Percentiles rank a stretch among this genome's conserved stretches.
Conservation (phyloP, 208 protist genomes). For the Leishmania amazonensis region DNA sequence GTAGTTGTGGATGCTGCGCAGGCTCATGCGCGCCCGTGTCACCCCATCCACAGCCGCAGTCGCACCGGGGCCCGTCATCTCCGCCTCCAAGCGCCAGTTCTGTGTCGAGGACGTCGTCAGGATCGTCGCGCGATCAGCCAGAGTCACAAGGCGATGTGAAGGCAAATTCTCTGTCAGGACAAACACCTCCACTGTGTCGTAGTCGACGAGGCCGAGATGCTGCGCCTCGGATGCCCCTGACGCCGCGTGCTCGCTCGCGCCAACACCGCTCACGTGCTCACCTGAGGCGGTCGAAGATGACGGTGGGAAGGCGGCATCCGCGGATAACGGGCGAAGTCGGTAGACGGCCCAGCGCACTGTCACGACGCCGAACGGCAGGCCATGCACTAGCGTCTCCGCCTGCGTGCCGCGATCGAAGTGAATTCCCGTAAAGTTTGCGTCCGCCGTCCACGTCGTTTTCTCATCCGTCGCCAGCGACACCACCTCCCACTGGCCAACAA, state of each 20-base stretch:
- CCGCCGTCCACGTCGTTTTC: conserved; percentile 53
- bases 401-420: conserved; percentile 51
- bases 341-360: conserved; percentile 88
- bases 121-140: conserved; percentile 63
- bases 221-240: conserved; percentile 1
- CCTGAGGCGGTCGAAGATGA: not conserved
- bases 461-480: conserved; percentile 69
- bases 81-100: conserved; percentile 55
- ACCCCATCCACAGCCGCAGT: conserved; percentile 2
- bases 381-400: conserved; percentile 60
- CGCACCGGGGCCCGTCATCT: not conserved
- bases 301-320: not conserved
- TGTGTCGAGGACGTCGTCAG: conserved; percentile 67
- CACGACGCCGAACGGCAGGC: conserved; percentile 86
- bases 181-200: conserved; percentile 68
- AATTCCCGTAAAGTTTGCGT: conserved; percentile 66
- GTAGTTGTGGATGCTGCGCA: conserved; percentile 33
- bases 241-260: not conserved
- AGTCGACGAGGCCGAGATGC: conserved; percentile 68
- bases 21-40: conserved; percentile 17
- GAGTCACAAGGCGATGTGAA: conserved; percentile 68
- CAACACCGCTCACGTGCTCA: not conserved
- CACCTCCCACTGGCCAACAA: conserved; percentile 82
- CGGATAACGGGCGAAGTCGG: conserved; percentile 13
- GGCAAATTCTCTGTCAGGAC: conserved; percentile 84